Conservation (phyloP, 176 grass and related monocot species). For the Zea mays region DNA sequence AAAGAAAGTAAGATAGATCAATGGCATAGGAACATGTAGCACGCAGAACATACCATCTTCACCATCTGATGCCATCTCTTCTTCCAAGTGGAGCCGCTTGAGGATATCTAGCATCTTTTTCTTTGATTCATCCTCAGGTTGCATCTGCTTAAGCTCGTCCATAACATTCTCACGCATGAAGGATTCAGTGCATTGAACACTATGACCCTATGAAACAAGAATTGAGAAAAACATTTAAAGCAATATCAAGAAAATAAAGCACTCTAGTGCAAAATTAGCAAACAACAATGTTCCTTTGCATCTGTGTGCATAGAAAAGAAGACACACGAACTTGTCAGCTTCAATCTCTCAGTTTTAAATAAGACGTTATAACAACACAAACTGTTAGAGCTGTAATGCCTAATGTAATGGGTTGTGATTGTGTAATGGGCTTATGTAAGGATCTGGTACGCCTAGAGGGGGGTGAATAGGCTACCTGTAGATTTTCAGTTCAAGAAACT, state of each 20-base stretch:
- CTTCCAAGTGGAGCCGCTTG: slow-evolving; percentile 79
- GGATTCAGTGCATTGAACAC: slow-evolving; percentile 71
- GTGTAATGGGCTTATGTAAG: no score
- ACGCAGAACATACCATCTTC: slow-evolving; percentile 53
- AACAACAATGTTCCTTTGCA: neutral
- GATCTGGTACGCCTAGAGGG: no score
- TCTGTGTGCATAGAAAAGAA: neutral
- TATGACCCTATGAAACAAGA: slow-evolving; percentile 56
- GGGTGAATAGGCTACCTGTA: no score
- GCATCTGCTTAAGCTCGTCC: slow-evolving; percentile 87
- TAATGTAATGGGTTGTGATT: no score
- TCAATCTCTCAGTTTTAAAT: neutral
- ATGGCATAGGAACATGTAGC: neutral
- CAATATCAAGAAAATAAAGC: neutral
- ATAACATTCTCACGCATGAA: slow-evolving; percentile 92
- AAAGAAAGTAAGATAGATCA: neutral
- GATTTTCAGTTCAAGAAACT: no score
- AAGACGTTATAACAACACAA: neutral
- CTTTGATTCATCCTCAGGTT: slow-evolving; percentile 79
- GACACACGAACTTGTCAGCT: neutral
- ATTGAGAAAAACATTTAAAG: slow-evolving; percentile 16
- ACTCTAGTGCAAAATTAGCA: neutral
- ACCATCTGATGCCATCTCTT: slow-evolving; percentile 57
- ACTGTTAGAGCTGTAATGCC: no score
- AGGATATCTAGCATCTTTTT: slow-evolving; percentile 89